Evolutionary conservation across 2,329 filamentous ascomycete genomes (phyloP).

Genomic region (Diaporthe citri): DNA sequence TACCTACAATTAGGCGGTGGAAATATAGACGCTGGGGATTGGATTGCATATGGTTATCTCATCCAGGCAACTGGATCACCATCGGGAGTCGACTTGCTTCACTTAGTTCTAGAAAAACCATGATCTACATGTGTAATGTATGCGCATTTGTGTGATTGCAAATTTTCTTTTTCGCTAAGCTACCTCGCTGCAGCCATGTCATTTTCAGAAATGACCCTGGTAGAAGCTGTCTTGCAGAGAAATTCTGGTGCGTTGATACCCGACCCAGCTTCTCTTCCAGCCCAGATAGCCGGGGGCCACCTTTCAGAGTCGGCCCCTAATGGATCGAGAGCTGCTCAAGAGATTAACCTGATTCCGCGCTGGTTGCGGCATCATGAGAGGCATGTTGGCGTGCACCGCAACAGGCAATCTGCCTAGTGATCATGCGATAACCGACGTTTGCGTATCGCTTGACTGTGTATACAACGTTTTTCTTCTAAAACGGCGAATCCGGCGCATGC

Average conservation of each 20-base stretch:
- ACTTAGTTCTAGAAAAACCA: not conserved
- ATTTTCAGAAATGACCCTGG: not conserved
- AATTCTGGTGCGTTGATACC: not conserved
- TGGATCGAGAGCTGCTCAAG: not conserved
- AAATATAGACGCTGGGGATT: not conserved
- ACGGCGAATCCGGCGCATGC: not conserved
- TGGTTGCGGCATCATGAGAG: not conserved
- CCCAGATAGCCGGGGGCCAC: not conserved
- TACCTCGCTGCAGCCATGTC: slow-evolving; percentile 1
- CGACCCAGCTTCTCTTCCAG: not conserved
- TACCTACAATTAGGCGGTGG: too few species aligned
- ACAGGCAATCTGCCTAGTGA: not conserved
- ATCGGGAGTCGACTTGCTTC: not conserved
- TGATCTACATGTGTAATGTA: not conserved
- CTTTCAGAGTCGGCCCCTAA: not conserved
- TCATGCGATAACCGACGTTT: not conserved
- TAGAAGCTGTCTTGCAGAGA: not conserved
- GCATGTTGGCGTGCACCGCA: not conserved
- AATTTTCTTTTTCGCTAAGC: slow-evolving; percentile 19
- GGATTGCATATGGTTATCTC: not conserved
- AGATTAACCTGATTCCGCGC: not conserved
- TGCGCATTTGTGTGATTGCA: not conserved
- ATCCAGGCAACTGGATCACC: not conserved
- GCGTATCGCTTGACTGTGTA: not conserved
- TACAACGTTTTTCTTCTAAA: not conserved